These are phyloP conservation scores for Physaria fendleri DNA, from an alignment of 345 rosid genomes.

Conservation along the genomic window DNA sequence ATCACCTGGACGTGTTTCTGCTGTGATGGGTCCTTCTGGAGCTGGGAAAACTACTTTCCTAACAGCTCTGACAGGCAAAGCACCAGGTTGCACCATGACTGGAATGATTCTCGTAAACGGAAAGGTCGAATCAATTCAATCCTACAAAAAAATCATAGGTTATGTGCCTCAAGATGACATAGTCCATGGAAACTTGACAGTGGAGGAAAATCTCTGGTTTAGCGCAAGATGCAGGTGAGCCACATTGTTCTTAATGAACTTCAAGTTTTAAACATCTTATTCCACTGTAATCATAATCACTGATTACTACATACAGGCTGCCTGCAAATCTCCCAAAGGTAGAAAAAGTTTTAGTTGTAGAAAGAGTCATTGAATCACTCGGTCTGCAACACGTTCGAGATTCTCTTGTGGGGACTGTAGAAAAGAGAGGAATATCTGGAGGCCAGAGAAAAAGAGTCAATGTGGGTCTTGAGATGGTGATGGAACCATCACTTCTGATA, in stretches of 20 bases:
- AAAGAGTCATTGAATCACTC: constrained; percentile 84
- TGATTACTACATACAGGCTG: constrained; percentile 37
- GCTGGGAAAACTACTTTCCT: constrained; percentile 98
- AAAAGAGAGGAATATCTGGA: constrained; percentile 95
- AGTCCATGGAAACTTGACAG: constrained; percentile 96
- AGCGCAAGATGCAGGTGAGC: constrained; percentile 97
- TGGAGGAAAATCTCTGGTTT: constrained; percentile 97
- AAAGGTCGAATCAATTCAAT: constrained; percentile 67
- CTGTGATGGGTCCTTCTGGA: constrained; percentile 99
- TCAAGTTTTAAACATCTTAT: neutral
- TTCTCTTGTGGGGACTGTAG: constrained; percentile 93
- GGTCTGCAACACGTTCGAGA: constrained; percentile 83
- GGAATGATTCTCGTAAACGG: constrained; percentile 86
- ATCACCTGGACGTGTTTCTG: constrained; percentile 84
- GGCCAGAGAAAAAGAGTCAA: constrained; percentile 98
- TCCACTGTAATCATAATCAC: neutral
- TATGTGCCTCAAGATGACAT: constrained; percentile 98
- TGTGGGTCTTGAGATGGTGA: constrained; percentile 99
- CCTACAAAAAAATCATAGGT: constrained; percentile 86
- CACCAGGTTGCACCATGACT: constrained; percentile 61
- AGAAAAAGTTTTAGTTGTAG: constrained; percentile 85
- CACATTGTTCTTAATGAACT: neutral
- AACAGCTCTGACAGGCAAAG: constrained; percentile 87
- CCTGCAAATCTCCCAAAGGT: constrained; percentile 69
- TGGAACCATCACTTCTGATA: constrained; percentile 98